These are phyloP conservation scores for Ophiostoma piceae DNA, from an alignment of 2,329 filamentous ascomycete species.

Conservation along the genomic window DNA sequence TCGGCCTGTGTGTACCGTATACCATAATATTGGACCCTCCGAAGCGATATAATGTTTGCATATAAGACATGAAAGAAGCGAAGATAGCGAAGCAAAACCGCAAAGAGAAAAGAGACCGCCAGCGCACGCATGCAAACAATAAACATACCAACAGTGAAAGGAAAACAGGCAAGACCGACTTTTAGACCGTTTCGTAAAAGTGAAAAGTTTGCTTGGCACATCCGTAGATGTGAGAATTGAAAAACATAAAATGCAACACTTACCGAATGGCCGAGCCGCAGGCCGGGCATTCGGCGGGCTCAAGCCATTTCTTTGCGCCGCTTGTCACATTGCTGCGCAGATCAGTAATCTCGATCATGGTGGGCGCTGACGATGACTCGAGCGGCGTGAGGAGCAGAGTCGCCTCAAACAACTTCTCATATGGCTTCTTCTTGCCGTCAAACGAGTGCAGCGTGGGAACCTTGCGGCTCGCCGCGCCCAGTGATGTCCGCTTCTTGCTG, in stretches of 20 bases:
- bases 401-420: constrained; percentile 49
- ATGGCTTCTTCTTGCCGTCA: constrained; percentile 40
- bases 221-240: background rate
- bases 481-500: background rate
- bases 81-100: background rate
- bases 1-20: background rate
- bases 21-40: background rate
- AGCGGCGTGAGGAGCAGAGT: constrained; percentile 43
- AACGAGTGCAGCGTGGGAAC: constrained; percentile 28
- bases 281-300: constrained; percentile 47
- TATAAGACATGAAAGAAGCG: background rate
- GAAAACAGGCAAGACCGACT: background rate
- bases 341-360: constrained; percentile 49
- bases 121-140: background rate
- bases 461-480: constrained; percentile 33
- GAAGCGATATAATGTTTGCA: background rate
- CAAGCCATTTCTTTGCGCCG: constrained; percentile 50
- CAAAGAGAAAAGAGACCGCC: background rate
- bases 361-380: constrained; percentile 39
- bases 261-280: constrained; percentile 36
- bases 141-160: background rate
- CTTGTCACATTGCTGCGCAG: constrained; percentile 44
- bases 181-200: background rate
- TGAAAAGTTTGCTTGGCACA: background rate
- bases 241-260: background rate